Base-by-base conservation (phyloP, 768 basidiomycete genomes). In the Termitomyces sp. region DNA sequence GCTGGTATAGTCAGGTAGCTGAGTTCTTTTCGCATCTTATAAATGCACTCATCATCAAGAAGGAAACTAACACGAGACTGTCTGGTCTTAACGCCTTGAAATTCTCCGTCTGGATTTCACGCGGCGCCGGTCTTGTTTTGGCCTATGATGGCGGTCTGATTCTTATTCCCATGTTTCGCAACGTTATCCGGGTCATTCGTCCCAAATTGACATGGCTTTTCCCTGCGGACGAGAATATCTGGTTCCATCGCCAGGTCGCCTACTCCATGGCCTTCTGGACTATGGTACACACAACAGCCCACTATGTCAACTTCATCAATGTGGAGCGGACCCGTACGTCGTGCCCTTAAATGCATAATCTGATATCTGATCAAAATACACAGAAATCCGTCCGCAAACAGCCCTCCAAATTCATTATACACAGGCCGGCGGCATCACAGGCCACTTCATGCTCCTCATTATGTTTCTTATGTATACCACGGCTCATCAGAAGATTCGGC, bases 191-290 rank as follows among this genome's bases (percentile, higher is more conserved):
- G 58, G 72, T 92, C 61, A 73, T 95, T 61, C 88, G 94, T 36
- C 94, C 94, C 20, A 83, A 77, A 63, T 66, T 96, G 46, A 72
- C 83, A n/a, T 88, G 89, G 83, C 73, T 90, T 56, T 86, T 96
- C 77, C 94, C 94, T 16, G 88, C 90, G 58, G 94, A 98, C 70
- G 94, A 96, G 76, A 92, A 92, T 64, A 88, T 96, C 67, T 95
- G 94, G 94, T 94, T 90, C 79, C 94, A 97, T 71, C 79, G 92
- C 57, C 93, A 95, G 68, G 90, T 96, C 44, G 94, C 94, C 18
- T 98, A 97, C 71, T 90, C 89, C 7, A 86, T 95, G 83, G 87
- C 92, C 3, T 94, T 96, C 76, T 95, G 89, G 88, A 75, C 90
- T 9, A 87, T 92, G 81, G 87, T 96, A 0, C 94, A 98, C 72